Base-by-base conservation (phyloP, 2,329 filamentous ascomycete species). In the Penicillium sp. region DNA sequence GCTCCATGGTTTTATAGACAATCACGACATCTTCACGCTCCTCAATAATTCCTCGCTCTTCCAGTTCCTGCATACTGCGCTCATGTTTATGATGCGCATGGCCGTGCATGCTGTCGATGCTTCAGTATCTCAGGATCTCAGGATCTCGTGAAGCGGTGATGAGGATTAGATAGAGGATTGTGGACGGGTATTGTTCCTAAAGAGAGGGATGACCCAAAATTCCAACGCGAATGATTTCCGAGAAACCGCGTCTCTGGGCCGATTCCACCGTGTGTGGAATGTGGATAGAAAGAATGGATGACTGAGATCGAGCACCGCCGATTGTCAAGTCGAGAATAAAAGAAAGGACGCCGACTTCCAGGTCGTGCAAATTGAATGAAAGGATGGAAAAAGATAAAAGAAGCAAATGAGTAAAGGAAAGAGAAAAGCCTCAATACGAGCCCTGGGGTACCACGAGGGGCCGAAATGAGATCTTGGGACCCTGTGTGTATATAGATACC, bases 1-100 rank as follows among this genome's bases (percentile, higher is more conserved):
- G 74, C 19, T 74, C 62, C 29, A 78, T 73, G 0, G 81, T 84
- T 42, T 82, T 74, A 66, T 83, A 81, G 39, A 84, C 74, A 38
- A 80, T 68, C 11, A 58, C 55, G 13, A 67, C 53, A 55, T 55
- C 44, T 30, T 54, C 35, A 43, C 47, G 36, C 40, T 49, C 34
- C 47, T 57, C 36, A 27, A 46, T 0, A 11, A 45, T n/a, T 36
- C 54, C 38, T 47, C 51, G 30, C 32, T 36, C 54, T 13, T 60
- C 53, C 19, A 46, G 1, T 32, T 45, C 55, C 51, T 67, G 58
- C 51, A 65, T 61, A 50, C 47, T 57, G 51, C 56, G 63, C 40
- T 43, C 61, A 55, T 67, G 67, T 47, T 59, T 62, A 34, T 67
- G 68, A 52, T 71, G 68, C 30, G 59, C 60, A 60, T 71, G 69